Base-by-base conservation (phyloP, 495 filamentous ascomycete genomes). In the Podospora pseudoanserina region DNA sequence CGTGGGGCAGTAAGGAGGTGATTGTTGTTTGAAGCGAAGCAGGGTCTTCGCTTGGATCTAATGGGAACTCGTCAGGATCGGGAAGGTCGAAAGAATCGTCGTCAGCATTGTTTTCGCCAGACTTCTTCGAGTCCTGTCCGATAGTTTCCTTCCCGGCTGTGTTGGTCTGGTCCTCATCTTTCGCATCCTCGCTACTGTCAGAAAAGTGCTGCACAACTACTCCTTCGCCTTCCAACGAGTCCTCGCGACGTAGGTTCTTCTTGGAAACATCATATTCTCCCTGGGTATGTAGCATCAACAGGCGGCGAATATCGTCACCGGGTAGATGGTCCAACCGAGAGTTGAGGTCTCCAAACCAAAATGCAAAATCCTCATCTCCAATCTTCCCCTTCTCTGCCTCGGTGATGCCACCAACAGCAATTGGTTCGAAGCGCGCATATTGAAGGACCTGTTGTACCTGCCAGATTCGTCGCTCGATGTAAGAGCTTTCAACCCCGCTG, bases 281-380 rank as follows among this genome's bases (percentile, higher is more conserved):
- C 26, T 84, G 84, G 1, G 91, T 90, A 75, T 97, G 93, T 20
- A 96, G 84, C 78, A 88, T 89, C 30, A 99, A 84, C 6, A 97
- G 85, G 63, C 89, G 86, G 26, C 96, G 86, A 39, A 99, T 94
- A 77, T 97, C 96, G 60, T 92, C 92, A 0, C 92, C 93, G 0
- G 95, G 90, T 5, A 98, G 87, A 60, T 89, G 90, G 58, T 97
- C 93, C 0, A 99, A 82, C 44, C 96, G 86, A 73, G 97, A 99
- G 77, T 99, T 99, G 9, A 99, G 83, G 78, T 99, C 96, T 23
- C 96, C 96, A 76, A 96, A 93, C 92, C 94, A 97, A 72, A 98
- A 97, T 1, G 89, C 86, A 78, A 97, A 94, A 75, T 98, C 95
- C 68, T 94, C 93, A 60, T 93, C 89, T 1, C 92, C 93, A 68